Evolutionary conservation across 208 protist genomes (phyloP), one percentile per base, ranked within the genome.

Genomic region (Balamuthia mandrillaris): DNA sequence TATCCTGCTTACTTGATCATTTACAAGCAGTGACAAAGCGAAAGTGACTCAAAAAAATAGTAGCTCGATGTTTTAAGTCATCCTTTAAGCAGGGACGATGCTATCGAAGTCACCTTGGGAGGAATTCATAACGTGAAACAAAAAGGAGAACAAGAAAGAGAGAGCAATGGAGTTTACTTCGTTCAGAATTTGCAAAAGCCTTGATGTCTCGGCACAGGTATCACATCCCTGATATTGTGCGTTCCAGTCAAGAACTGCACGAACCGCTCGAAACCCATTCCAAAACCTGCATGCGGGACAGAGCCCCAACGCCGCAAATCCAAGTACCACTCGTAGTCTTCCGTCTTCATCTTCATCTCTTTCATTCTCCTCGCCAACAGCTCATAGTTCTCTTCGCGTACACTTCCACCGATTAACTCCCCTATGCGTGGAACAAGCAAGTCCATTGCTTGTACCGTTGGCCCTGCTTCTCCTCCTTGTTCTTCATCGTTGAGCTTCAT

Each of bases 361-460:
- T 63, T 60, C 74, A 82, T 82, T 18, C 74, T 31, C 3, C 9
- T 29, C 61, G 49, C 41, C 47, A 85, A 29, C 37, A 7, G 49
- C 21, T 85, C 79, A 6, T 75, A 31, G 42, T 70, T 60, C 61
- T 92, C 88, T 77, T 93, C 89, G 49, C 89, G 70, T 56, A 89
- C 83, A 37, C 49, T 56, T 10, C 94, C 94, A 49, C 94, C 95
- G 33, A 94, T 91, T 2, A 96, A 70, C 87, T 96, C 94, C 24
- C 70, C 66, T 6, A 96, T 86, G 7, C 56, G 54, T 0, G 92
- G 93, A 39, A 95, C 88, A 21, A 95, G 78, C 18, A 94, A 33
- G 66, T 95, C 93, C 85, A 82, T 82, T n/a, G 74, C 74, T 29
- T 82, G 74, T 24, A 82, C 74, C 3, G 74, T 82, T 10, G 51